Conservation (phyloP, 768 basidiomycete genomes). For the Tricholoma saponaceum region DNA sequence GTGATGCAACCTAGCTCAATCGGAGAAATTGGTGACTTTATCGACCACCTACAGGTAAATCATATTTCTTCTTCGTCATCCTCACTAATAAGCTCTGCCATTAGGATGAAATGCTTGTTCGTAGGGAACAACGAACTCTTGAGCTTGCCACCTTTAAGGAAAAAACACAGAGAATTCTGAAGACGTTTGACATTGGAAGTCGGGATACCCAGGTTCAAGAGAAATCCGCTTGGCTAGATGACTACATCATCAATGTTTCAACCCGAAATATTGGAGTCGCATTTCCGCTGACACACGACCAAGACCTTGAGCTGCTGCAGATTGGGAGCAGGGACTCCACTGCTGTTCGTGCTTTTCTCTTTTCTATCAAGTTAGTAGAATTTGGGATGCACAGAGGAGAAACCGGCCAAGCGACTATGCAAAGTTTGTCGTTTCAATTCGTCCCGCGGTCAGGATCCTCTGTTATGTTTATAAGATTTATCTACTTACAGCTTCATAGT, state of each 20-base stretch:
- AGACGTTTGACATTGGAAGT: conserved; percentile 67
- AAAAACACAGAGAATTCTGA: conserved; percentile 69
- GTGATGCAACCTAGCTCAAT: conserved; percentile 94
- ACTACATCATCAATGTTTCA: conserved; percentile 49
- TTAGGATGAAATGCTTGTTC: conserved; percentile 69
- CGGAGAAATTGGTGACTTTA: conserved; percentile 83
- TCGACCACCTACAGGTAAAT: conserved; percentile 76
- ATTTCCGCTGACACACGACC: conserved; percentile 73
- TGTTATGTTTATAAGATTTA: conserved; percentile 1
- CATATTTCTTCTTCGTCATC: conserved; percentile 1
- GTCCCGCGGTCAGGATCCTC: conserved; percentile 54
- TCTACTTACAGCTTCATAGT: conserved; percentile 33
- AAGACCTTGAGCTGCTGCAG: conserved; percentile 48
- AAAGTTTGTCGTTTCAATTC: conserved; percentile 81
- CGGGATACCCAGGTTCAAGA: conserved; percentile 34
- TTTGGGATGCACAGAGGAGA: conserved; percentile 76
- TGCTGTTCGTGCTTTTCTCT: conserved; percentile 76
- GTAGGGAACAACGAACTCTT: conserved; percentile 68
- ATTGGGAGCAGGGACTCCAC: conserved; percentile 33
- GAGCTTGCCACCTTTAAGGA: conserved; percentile 84
- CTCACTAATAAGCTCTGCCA: conserved; percentile 2
- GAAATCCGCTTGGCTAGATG: conserved; percentile 52
- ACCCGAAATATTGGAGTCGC: conserved; percentile 80
- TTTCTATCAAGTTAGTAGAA: conserved; percentile 71
- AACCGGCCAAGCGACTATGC: conserved; percentile 71